Evolutionary conservation across 805 yeast genomes (phyloP), one percentile per base, ranked within the genome.

Genomic region (Grigorovia jiainica): DNA sequence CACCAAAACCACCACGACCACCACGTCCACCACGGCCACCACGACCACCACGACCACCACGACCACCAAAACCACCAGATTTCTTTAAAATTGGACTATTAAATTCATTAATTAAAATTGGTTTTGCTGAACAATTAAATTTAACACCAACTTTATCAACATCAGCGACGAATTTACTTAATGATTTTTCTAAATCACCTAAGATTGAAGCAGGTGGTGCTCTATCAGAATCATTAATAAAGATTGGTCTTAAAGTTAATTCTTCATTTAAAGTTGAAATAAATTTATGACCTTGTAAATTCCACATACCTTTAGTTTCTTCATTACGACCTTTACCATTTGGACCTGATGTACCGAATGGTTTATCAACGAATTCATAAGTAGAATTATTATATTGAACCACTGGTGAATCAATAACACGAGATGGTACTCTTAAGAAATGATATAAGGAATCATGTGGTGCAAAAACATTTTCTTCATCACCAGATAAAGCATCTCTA

Each of bases 321-420:
- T 47, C 47, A 34, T 41, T 34, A 11, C 29, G 34, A 20, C 21
- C 34, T 18, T 45, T 47, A 15, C 38, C 40, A 16, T 31, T 20
- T 1, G 27, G 20, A 7, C 34, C 38, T 13, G 31, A 40, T 2
- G 49, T 42, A 21, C 53, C 50, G 34, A 36, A 52, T 24, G 48
- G 51, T 21, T 43, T 47, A 29, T 47, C 52, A 25, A 42, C 36
- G 31, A 49, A 45, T 11, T 27, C 38, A 10, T 50, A 34, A 5
- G 30, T 34, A 16, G 51, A 29, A 5, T 36, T 25, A 20, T 46
- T 44, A 38, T 41, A 50, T 37, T 47, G 47, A 38, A 52, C 49
- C 17, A 46, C 43, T 24, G 56, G 56, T n/a, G 56, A 48, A 34
- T 52, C 54, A 33, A 52, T 49, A 37, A 52, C 47, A 36, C 54